Evolutionary conservation across 352 stramenopile genomes (phyloP).

Genomic region (Pythium phragmitis): DNA sequence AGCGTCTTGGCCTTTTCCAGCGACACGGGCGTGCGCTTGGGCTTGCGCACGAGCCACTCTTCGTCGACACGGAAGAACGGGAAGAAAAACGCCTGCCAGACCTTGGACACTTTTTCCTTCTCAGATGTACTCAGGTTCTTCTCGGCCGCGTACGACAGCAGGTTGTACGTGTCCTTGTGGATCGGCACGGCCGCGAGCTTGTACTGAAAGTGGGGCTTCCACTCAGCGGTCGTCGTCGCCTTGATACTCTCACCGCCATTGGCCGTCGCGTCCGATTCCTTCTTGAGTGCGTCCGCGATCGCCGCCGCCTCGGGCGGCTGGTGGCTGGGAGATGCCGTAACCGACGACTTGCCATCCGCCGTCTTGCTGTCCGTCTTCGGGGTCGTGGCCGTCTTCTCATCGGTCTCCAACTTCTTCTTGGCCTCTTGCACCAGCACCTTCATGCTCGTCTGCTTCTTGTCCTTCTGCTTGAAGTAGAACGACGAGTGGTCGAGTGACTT

Average conservation of each 20-base stretch:
- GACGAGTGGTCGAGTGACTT: conserved; percentile 98
- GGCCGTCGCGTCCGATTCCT: conserved; percentile 32
- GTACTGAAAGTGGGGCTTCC: conserved; percentile 77
- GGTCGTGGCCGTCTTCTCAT: conserved; percentile 44
- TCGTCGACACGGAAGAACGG: conserved; percentile 84
- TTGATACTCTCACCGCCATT: conserved; percentile 10
- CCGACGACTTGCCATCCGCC: conserved; percentile 21
- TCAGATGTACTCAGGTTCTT: conserved; percentile 79
- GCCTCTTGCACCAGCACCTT: conserved; percentile 92
- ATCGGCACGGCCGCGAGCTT: conserved; percentile 75
- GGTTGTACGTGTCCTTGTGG: conserved; percentile 80
- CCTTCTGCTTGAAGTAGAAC: conserved; percentile 98
- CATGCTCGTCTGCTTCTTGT: conserved; percentile 97
- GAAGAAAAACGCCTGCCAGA: conserved; percentile 85
- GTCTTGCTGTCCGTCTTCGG: conserved; percentile 23
- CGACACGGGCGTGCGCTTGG: conserved; percentile 61
- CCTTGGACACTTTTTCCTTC: conserved; percentile 84
- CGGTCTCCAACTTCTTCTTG: conserved; percentile 78
- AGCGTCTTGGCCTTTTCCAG: conserved; percentile 67
- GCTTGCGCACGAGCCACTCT: conserved; percentile 80
- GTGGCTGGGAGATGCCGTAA: conserved; percentile 26
- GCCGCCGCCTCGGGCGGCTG: conserved; percentile 46
- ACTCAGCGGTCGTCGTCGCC: conserved; percentile 18
- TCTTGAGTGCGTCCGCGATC: conserved; percentile 65
- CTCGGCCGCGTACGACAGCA: conserved; percentile 79